A percentile compares a stretch with the other conserved stretches of the same genome.
phyloP scores from a whole-genome alignment of 805 yeast species.

The Teunomyces atbi region DNA sequence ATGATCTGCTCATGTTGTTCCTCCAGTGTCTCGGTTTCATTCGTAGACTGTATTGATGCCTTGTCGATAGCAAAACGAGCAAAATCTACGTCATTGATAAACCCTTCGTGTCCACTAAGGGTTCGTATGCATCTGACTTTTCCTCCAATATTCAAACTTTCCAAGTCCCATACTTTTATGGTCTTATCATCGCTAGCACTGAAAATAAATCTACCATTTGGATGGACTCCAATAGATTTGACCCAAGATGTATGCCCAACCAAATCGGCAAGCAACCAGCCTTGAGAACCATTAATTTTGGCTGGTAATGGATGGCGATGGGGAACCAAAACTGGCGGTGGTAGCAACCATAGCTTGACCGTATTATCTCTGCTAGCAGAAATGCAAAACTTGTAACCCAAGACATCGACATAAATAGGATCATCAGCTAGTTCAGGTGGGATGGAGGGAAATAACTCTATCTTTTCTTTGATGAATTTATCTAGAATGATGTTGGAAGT shows the following conservation, averaged over 20 bases:
- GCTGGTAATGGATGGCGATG: conserved; percentile 58
- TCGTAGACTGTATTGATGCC: conserved; percentile 2
- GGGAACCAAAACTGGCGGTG: conserved; percentile 58
- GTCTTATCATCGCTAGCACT: conserved; percentile 80
- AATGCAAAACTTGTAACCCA: conserved; percentile 71
- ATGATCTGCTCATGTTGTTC: conserved; percentile 24
- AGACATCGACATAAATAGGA: conserved; percentile 21
- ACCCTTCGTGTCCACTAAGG: conserved; percentile 68
- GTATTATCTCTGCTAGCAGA: conserved; percentile 79
- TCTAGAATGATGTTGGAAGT: conserved; percentile 49
- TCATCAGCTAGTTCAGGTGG: conserved; percentile 30
- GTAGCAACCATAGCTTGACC: conserved; percentile 75
- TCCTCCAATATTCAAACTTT: conserved; percentile 34
- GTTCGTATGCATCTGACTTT: conserved; percentile 46
- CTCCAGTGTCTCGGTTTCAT: conserved; percentile 13
- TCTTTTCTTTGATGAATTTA: conserved; percentile 33
- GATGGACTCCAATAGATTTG: conserved; percentile 65
- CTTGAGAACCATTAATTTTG: conserved; percentile 52
- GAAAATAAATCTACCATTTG: conserved; percentile 66
- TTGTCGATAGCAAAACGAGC: conserved; percentile 40
- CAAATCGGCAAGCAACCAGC: conserved; percentile 54
- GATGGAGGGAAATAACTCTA: conserved; percentile 29
- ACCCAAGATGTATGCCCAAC: conserved; percentile 89
- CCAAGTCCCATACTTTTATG: conserved; percentile 75
- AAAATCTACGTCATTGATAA: conserved; percentile 61